Evolutionary conservation across 208 protist species (phyloP), one percentile per base, ranked within the genome.

Genomic region (Wallacemonas sp.): DNA sequence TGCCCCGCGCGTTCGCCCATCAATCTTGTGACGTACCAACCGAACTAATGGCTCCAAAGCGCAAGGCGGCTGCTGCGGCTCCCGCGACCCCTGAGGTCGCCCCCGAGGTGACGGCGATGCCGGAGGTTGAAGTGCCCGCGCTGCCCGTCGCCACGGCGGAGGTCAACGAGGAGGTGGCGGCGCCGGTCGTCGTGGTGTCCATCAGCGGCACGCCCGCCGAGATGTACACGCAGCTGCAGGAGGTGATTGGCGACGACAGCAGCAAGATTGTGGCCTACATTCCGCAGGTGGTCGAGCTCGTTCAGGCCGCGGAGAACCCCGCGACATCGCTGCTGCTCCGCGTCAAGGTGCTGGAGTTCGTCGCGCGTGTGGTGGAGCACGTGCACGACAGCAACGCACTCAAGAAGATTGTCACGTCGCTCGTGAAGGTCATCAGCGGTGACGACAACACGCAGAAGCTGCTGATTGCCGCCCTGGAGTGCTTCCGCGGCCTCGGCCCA

Each of bases 361-460:
- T 96, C 11, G 72, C 70, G 10, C 64, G 76, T 25, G 68, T 81
- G 61, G 84, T 91, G 2, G 71, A 76, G 20, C 61, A 83, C 44
- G 44, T 95, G 52, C 81, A 84, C 38, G 88, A 94, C 65, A 82
- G 77, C 57, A 82, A 72, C 23, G 84, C 79, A 11, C 81, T 92
- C 32, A 87, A 92, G 54, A 89, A 86, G 67, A 69, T 96, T 33
- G 82, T 93, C 12, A 66, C 57, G n/a, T 86, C 88, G 0, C 77
- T 94, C 26, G 85, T 96, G 14, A 87, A 90, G 65, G 83, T 96
- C 41, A 74, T 96, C 26, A 79, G 79, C 57, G 82, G 82, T 0
- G 72, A 86, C 2, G 87, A 92, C 63, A 81, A 91, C 71, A 93
- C 82, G 20, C 83, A 79, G 26, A 85, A 87, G 74, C 73, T 93